phyloP scores from a whole-genome alignment of 179 eudicot species.

The Nepenthes alata region DNA sequence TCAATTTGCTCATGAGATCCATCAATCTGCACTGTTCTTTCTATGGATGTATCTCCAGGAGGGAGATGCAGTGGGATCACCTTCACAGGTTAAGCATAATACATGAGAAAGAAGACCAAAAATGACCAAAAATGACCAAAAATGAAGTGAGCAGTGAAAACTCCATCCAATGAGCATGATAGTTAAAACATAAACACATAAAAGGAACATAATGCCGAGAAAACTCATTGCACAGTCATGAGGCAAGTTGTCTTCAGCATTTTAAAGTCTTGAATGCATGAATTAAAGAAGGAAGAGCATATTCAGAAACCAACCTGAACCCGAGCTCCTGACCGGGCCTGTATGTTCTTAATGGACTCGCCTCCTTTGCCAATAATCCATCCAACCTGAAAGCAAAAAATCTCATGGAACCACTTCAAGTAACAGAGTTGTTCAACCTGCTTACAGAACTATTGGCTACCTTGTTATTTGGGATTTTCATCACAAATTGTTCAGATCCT shows the following conservation, averaged over 20 bases:
- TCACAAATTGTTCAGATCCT: constrained; percentile 58
- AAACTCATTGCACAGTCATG: neutral
- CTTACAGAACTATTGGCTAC: constrained; percentile 17
- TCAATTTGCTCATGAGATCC: constrained; percentile 86
- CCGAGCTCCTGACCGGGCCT: constrained; percentile 74
- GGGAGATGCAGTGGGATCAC: constrained; percentile 94
- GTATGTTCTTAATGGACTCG: constrained; percentile 88
- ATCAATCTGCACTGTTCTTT: constrained; percentile 91
- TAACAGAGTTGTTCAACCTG: neutral
- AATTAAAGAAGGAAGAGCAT: neutral
- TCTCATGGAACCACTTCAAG: neutral
- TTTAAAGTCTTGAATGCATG: neutral
- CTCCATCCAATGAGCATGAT: neutral
- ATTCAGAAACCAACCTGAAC: constrained; percentile 51
- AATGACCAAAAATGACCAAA: neutral
- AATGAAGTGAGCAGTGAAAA: neutral
- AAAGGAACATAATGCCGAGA: neutral
- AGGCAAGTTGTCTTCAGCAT: neutral
- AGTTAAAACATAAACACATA: neutral
- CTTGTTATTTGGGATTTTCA: constrained; percentile 79
- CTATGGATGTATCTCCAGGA: constrained; percentile 73
- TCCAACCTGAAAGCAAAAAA: constrained; percentile 54
- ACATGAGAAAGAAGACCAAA: neutral
- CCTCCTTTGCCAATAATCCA: constrained; percentile 96
- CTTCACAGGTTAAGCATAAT: constrained; percentile 24